These are phyloP conservation scores for Chlamydomonas eustigma DNA, from an alignment of 139 green algal species.

Conservation along the genomic window DNA sequence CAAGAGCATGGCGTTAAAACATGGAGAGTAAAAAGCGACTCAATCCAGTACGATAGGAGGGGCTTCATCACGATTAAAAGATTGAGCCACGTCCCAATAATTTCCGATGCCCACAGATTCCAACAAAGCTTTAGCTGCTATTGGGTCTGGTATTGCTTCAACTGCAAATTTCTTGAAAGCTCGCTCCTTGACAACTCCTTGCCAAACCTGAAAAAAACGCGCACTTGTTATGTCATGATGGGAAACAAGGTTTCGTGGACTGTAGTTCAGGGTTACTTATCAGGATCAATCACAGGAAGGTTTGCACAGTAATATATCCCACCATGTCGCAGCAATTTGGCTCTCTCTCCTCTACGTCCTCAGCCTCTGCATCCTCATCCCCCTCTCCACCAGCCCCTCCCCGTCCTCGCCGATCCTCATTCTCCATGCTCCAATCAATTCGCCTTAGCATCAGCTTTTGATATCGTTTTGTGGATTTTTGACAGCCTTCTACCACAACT, in stretches of 20 bases:
- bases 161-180: background rate
- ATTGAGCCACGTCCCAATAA: conserved; percentile 1
- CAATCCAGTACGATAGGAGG: background rate
- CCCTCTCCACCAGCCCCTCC: conserved; percentile 48
- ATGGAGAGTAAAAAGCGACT: no score
- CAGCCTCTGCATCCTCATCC: conserved; percentile 28
- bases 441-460: conserved; percentile 90
- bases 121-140: background rate
- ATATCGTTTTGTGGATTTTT: conserved; percentile 52
- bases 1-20: no score
- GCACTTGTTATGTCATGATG: no score
- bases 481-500: conserved; percentile 81
- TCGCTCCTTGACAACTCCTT: background rate
- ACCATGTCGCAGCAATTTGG: conserved; percentile 5
- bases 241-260: no score
- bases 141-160: background rate
- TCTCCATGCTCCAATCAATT: conserved; percentile 74
- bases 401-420: background rate
- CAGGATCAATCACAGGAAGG: no score
- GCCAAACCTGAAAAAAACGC: background rate
- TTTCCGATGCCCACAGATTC: background rate
- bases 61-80: conserved; percentile 3
- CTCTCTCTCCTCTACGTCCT: conserved; percentile 2
- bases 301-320: no score
- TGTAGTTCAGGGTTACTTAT: no score